Base-by-base conservation (phyloP, 192 early-diverging fungal species). In the Coemansia sp. region DNA sequence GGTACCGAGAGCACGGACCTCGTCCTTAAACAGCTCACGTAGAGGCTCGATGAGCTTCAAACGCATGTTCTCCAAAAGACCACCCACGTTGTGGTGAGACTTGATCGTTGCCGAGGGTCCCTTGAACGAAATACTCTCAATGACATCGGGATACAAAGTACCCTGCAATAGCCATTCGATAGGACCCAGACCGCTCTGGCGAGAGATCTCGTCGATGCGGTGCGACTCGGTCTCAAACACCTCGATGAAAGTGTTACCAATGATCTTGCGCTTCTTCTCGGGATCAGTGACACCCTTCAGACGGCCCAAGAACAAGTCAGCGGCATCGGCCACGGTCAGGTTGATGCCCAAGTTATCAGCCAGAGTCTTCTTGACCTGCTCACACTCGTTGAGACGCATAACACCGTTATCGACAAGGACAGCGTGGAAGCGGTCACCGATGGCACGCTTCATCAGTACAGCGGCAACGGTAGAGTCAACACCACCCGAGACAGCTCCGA, bases 51-150 rank as follows among this genome's bases (percentile, higher is more conserved):
- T 98, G 35, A 99, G 86, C 88, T 98, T 98, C 62, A 98, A 80
- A 62, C 96, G 96, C 96, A 99, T 97, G 85, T 98, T 88, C 71
- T 96, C 93, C 62, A 95, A 86, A 28, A 98, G 87, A 59, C 97
- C 97, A 68, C 97, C 97, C 50, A 99, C 97, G 74, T 99, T 99
- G 87, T 99, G 97, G 82, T 99, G 97, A 42, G 97, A 96, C 87
- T 99, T 99, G 85, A 99, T 99, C 66, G 95, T 97, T 17, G 95
- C 97, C 77, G 90, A 92, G 35, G 97, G 97, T 14, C 97, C 97
- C 93, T 99, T 99, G 91, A 99, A 99, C 33, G 93, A 95, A 66
- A 99, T 93, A 68, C 90, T 92, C 88, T 99, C 97, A 72, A 99
- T 99, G 42, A 99, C 97, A 86, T 99, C 97, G 62, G 97, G 97